phyloP scores from a whole-genome alignment of 306 rosid genomes.

The Corylus americana region DNA sequence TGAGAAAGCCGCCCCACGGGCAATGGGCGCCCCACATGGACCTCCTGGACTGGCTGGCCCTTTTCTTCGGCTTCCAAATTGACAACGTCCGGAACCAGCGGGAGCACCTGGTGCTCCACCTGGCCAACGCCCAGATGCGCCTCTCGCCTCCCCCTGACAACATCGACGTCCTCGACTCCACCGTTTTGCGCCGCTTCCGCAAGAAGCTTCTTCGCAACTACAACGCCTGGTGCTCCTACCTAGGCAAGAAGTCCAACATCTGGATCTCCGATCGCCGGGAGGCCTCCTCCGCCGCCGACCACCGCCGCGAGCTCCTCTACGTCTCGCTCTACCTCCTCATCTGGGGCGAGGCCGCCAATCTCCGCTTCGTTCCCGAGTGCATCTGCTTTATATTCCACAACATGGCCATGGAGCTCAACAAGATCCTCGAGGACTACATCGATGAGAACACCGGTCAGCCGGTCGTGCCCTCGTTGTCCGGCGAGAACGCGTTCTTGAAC shows the following conservation, averaged over 20 bases:
- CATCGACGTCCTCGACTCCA: conserved; percentile 67
- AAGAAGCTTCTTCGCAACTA: conserved; percentile 75
- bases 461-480: conserved; percentile 65
- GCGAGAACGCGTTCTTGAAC: conserved; percentile 77
- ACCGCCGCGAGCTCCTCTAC: conserved; percentile 81
- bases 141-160: conserved; percentile 89
- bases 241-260: conserved; percentile 81
- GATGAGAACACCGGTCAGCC: conserved; percentile 93
- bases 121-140: conserved; percentile 97
- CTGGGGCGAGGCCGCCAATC: conserved; percentile 96
- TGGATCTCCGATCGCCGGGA: conserved; percentile 70
- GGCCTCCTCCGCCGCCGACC: conserved; percentile 35
- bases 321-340: conserved; percentile 75
- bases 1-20: conserved; percentile 65
- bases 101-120: conserved; percentile 93
- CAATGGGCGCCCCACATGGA: conserved; percentile 75
- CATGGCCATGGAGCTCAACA: conserved; percentile 82
- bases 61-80: conserved; percentile 78
- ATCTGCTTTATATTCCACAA: conserved; percentile 79
- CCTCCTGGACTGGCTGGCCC: conserved; percentile 89
- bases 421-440: conserved; percentile 79
- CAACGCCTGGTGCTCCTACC: conserved; percentile 77
- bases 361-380: conserved; percentile 83
- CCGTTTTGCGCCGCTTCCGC: conserved; percentile 75
- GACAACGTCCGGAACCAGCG: conserved; percentile 94